phyloP scores from a whole-genome alignment of 345 rosid genomes.

The Arabidopsis suecica region DNA sequence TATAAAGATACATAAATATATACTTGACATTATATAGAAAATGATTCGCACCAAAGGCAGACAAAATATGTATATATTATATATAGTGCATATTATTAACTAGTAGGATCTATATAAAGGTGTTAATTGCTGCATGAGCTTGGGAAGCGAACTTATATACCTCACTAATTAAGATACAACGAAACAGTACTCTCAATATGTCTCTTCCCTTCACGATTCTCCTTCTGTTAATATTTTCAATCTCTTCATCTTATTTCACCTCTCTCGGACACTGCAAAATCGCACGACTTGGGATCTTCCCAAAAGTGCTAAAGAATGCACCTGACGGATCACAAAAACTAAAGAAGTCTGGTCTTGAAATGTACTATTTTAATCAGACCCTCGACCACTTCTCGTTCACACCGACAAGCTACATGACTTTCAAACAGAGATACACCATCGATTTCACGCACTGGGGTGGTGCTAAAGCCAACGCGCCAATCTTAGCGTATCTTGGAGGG shows the following conservation, averaged over 20 bases:
- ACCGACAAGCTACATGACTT: conserved; percentile 57
- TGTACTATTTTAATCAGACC: too few relatives aligned
- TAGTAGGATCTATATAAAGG: conserved; percentile 3
- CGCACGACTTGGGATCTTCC: background rate
- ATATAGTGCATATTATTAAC: too few relatives aligned
- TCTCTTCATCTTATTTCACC: background rate
- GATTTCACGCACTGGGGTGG: conserved; percentile 61
- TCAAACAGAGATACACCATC: conserved; percentile 55
- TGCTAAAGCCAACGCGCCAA: conserved; percentile 51
- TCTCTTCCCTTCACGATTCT: background rate
- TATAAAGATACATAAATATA: too few relatives aligned
- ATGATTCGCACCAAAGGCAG: too few relatives aligned
- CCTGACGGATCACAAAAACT: too few relatives aligned
- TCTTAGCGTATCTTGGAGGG: conserved; percentile 55
- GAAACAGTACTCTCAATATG: background rate
- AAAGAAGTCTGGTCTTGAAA: too few relatives aligned
- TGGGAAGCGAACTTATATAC: background rate
- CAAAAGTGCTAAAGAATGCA: too few relatives aligned
- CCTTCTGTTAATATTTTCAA: background rate
- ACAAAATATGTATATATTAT: too few relatives aligned
- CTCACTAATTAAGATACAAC: background rate
- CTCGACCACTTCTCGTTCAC: conserved; percentile 46
- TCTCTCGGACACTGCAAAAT: too few relatives aligned
- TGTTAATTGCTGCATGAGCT: background rate
- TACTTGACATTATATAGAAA: too few relatives aligned